phyloP scores from a whole-genome alignment of 169 alveolate genomes.

The Eimeria sp. region DNA sequence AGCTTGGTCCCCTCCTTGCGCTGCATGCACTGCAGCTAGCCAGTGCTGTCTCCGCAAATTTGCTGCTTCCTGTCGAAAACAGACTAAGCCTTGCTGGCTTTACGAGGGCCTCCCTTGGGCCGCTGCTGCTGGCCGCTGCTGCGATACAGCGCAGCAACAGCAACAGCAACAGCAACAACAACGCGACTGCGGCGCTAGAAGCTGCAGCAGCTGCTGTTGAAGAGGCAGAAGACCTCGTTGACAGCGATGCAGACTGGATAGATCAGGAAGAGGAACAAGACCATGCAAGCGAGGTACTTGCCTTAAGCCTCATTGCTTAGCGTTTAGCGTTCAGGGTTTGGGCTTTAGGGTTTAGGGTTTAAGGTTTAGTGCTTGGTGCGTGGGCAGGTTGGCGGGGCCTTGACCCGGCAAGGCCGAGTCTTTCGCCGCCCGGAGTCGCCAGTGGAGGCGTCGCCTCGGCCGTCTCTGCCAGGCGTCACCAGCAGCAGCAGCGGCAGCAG shows the following conservation, averaged over 20 bases:
- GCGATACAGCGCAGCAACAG: slow-evolving; percentile 57
- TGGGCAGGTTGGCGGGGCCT: slow-evolving; percentile 5
- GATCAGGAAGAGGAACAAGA: slow-evolving; percentile 63
- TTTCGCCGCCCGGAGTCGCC: slow-evolving; percentile 66
- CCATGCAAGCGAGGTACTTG: slow-evolving; percentile 30
- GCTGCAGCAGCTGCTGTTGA: slow-evolving; percentile 3
- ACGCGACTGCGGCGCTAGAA: not conserved
- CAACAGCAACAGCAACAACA: slow-evolving; percentile 18
- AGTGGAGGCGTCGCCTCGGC: slow-evolving; percentile 1
- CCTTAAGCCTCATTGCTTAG: too few relatives aligned
- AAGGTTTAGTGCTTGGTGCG: not conserved
- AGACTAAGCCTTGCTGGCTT: slow-evolving; percentile 24
- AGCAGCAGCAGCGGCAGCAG: slow-evolving; percentile 51
- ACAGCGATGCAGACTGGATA: slow-evolving; percentile 23
- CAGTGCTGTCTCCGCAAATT: slow-evolving; percentile 26
- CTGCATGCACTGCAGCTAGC: slow-evolving; percentile 57
- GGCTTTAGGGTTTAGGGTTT: not conserved
- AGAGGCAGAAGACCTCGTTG: not conserved
- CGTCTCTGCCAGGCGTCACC: not conserved
- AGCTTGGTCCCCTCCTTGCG: slow-evolving; percentile 35
- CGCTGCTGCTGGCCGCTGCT: slow-evolving; percentile 45
- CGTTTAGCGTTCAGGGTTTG: too few relatives aligned
- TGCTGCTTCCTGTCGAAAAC: slow-evolving; percentile 49
- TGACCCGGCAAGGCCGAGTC: slow-evolving; percentile 73
- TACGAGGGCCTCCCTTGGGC: slow-evolving; percentile 21